phyloP scores from a whole-genome alignment of 306 rosid species.

The Quercus ilex region DNA sequence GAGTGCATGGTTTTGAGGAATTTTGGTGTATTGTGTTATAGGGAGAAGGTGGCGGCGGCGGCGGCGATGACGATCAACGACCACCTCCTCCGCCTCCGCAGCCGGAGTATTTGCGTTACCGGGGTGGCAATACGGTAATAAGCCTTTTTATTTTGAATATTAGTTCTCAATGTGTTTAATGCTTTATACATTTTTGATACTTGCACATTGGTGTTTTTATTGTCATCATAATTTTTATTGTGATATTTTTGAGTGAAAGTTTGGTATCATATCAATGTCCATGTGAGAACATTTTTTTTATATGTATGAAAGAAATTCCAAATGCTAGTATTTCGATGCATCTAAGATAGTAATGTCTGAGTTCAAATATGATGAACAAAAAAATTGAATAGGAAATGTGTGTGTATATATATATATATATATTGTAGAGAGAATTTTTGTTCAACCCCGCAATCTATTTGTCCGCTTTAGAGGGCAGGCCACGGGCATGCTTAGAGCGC shows the following conservation, averaged over 20 bases:
- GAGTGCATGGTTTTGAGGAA: neutral
- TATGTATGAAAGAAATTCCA: neutral
- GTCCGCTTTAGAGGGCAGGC: too few species aligned
- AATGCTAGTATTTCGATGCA: neutral
- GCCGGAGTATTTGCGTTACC: constrained; percentile 35
- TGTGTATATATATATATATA: neutral
- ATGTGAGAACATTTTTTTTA: too few species aligned
- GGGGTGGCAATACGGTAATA: constrained; percentile 60
- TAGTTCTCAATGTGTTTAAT: neutral
- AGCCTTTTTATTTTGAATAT: neutral
- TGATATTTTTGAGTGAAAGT: neutral
- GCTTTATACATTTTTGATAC: neutral
- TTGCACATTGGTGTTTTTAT: neutral
- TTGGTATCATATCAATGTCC: too few species aligned
- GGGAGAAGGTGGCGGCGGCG: constrained; percentile 47
- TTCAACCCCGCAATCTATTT: too few species aligned
- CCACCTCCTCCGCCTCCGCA: constrained; percentile 40
- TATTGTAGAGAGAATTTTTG: too few species aligned
- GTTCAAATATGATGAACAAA: neutral
- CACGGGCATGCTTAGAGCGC: too few species aligned
- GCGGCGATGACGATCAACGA: too few species aligned
- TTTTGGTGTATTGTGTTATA: constrained; percentile 27
- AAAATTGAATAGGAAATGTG: too few species aligned
- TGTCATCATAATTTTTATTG: neutral
- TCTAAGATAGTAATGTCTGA: neutral